Conservation (phyloP, 306 rosid species). For the Lablab purpureus region DNA sequence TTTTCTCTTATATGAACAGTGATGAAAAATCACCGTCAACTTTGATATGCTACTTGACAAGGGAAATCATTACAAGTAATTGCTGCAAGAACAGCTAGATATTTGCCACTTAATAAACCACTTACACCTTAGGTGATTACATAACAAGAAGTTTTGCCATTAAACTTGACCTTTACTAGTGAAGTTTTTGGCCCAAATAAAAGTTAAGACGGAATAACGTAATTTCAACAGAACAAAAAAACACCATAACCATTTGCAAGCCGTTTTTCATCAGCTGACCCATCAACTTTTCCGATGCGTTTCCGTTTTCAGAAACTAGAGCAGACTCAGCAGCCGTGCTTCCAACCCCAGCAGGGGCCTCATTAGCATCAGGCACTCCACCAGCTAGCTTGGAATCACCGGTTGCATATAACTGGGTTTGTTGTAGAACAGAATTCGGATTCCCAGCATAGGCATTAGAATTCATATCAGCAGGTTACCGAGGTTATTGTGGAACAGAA, state of each 20-base stretch:
- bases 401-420: slow-evolving; percentile 52
- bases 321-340: slow-evolving; percentile 48
- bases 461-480: slow-evolving; percentile 60
- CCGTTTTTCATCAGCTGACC: slow-evolving; percentile 64
- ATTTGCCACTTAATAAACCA: slow-evolving; percentile 9
- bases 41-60: neutral
- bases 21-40: neutral
- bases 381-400: slow-evolving; percentile 50
- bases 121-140: neutral
- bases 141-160: neutral
- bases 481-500: too few species aligned
- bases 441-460: slow-evolving; percentile 52
- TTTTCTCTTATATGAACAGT: neutral
- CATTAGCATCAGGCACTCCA: slow-evolving; percentile 51
- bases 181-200: neutral
- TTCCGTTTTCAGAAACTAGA: slow-evolving; percentile 63
- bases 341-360: slow-evolving; percentile 47
- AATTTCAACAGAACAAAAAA: neutral
- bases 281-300: slow-evolving; percentile 53
- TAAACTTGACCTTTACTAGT: neutral
- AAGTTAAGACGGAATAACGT: neutral
- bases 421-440: slow-evolving; percentile 60
- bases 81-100: slow-evolving; percentile 18
- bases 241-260: slow-evolving; percentile 78
- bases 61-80: slow-evolving; percentile 22